Evolutionary conservation across 805 yeast species (phyloP).

Genomic region (Grigorovia humatica): DNA sequence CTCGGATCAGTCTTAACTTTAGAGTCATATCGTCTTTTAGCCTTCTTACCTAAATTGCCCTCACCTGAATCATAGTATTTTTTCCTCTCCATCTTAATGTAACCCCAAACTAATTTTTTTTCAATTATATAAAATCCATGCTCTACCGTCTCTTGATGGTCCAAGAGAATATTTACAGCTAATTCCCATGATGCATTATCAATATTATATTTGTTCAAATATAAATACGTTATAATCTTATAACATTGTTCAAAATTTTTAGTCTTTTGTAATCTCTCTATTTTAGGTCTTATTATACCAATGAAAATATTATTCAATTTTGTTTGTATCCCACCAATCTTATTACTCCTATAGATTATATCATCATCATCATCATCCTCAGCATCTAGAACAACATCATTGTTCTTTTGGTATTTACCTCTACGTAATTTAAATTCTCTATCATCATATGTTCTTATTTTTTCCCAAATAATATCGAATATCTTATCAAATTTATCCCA

Average conservation of each 20-base stretch:
- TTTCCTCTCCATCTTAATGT: slow-evolving; percentile 21
- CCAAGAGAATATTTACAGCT: slow-evolving; percentile 20
- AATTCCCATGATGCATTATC: slow-evolving; percentile 28
- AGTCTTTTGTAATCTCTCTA: slow-evolving; percentile 12
- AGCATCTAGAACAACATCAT: background rate
- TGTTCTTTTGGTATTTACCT: background rate
- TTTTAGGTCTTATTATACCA: slow-evolving; percentile 19
- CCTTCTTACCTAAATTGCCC: background rate
- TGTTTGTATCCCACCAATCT: background rate
- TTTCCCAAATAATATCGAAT: slow-evolving; percentile 14
- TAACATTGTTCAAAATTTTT: slow-evolving; percentile 14
- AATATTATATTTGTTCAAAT: slow-evolving; percentile 20
- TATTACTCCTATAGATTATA: background rate
- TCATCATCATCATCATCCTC: background rate
- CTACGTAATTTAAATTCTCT: background rate
- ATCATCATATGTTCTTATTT: slow-evolving; percentile 5
- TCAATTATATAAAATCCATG: slow-evolving; percentile 25
- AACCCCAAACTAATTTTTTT: slow-evolving; percentile 30
- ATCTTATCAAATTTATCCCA: slow-evolving; percentile 23
- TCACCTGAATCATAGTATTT: slow-evolving; percentile 2
- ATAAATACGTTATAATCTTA: slow-evolving; percentile 11
- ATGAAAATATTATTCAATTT: slow-evolving; percentile 5
- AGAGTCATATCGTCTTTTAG: background rate
- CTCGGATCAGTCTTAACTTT: background rate
- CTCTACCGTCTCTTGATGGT: slow-evolving; percentile 21